A percentile compares a stretch with the other conserved stretches of the same genome.
These are phyloP conservation scores for Psilocybe azurescens DNA, from an alignment of 768 basidiomycete species.

Conservation along the genomic window DNA sequence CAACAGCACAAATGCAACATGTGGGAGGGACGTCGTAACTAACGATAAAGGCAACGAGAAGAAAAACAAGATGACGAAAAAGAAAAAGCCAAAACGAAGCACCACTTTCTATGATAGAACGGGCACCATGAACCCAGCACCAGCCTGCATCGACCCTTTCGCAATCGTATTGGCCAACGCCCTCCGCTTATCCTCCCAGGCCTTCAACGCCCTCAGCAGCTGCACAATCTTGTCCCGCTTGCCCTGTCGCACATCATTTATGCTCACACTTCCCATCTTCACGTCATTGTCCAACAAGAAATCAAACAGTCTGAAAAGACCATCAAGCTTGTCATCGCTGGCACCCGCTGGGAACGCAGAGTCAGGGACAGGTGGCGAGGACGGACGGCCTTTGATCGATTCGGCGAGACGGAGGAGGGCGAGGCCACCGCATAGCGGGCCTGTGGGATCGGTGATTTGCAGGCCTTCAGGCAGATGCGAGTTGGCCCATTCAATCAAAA, in stretches of 20 bases:
- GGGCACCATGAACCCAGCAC: slow-evolving; percentile 23
- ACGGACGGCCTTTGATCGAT: slow-evolving; percentile 68
- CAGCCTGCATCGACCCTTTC: slow-evolving; percentile 24
- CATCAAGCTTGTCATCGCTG: slow-evolving; percentile 83
- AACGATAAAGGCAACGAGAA: slow-evolving; percentile 3
- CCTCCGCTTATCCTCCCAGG: slow-evolving; percentile 78
- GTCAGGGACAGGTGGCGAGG: slow-evolving; percentile 76
- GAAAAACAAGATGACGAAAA: not conserved
- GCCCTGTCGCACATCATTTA: slow-evolving; percentile 89
- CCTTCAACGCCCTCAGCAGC: slow-evolving; percentile 75
- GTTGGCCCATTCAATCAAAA: slow-evolving; percentile 91
- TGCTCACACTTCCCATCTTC: slow-evolving; percentile 89
- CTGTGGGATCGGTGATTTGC: slow-evolving; percentile 55
- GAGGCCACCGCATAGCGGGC: slow-evolving; percentile 67
- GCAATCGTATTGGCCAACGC: slow-evolving; percentile 26
- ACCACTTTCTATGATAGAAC: slow-evolving; percentile 4
- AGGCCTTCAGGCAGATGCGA: slow-evolving; percentile 70
- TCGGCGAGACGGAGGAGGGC: slow-evolving; percentile 87
- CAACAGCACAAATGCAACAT: no score
- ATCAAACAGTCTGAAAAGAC: slow-evolving; percentile 89
- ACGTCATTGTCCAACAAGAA: slow-evolving; percentile 92
- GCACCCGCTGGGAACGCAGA: slow-evolving; percentile 73
- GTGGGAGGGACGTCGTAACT: not conserved
- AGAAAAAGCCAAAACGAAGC: not conserved
- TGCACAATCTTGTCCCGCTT: slow-evolving; percentile 83